Evolutionary conservation across 169 alveolate species (phyloP), one percentile per base, ranked within the genome.

Genomic region (Eimeria sp.): DNA sequence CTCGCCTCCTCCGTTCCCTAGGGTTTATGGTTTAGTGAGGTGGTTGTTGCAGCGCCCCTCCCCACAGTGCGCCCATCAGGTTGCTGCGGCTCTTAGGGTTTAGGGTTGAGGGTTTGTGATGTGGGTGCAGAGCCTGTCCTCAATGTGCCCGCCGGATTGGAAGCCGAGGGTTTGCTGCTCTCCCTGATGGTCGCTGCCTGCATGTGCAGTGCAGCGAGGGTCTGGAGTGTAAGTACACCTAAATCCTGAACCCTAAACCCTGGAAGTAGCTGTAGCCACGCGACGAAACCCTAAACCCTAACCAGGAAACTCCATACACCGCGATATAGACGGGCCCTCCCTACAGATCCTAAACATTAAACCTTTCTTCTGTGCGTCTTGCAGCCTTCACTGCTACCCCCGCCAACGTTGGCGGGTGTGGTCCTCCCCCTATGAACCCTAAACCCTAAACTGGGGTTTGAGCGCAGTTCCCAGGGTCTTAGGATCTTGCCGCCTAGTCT

Each of bases 351-450:
- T 65, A 65, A 65, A 65, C 76, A 4, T 10, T 65, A 65, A 65
- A 65, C 76, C 76, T 10, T 65, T 11, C 22, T 65, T 20, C 1
- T 65, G 76, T 65, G 18, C 27, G 76, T n/a, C 2, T 73, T 43
- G 84, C 84, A 73, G 84, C 84, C 84, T 73, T 73, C 84, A 73
- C 84, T 7, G 84, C 84, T 25, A 73, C 47, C 54, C 84, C 84
- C 20, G 16, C 84, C 57, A 73, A 30, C 49, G 54, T 73, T 22
- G 84, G 54, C 20, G 84, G 57, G 57, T 73, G 57, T 22, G 25
- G 54, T 73, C 54, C 76, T 34, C 76, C 76, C 76, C 11, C 27
- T 16, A 20, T 65, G 22, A 65, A 65, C 76, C 76, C 76, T 65
- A 65, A 65, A 65, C 63, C 63, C 63, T 54, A 54, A 54, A 54